Conservation (phyloP, 177 flowering plant species). For the Vitis hybrid region DNA sequence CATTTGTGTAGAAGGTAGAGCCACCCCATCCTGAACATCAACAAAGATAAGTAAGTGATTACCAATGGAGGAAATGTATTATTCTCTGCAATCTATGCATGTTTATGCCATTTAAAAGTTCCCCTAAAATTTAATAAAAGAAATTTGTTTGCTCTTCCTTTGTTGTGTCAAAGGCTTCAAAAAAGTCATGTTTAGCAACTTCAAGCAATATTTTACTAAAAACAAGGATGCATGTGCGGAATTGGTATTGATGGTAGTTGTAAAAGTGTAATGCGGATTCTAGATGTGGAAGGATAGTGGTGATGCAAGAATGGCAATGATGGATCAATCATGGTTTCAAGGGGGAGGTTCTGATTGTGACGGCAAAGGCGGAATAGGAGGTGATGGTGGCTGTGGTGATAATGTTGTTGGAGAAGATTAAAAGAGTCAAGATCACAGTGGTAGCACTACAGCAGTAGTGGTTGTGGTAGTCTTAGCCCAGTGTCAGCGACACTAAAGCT, state of each 20-base stretch:
- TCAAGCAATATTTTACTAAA: neutral
- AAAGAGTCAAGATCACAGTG: no score
- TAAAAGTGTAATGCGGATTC: neutral
- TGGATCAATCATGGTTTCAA: neutral
- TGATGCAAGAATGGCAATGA: neutral
- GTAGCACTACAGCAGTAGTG: neutral
- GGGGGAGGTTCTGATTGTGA: no score
- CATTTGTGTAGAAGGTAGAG: conserved; percentile 78
- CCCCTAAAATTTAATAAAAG: neutral
- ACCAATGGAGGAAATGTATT: neutral
- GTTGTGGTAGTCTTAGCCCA: neutral
- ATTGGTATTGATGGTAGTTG: neutral
- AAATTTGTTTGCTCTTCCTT: neutral
- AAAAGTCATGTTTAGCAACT: neutral
- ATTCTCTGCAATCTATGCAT: neutral
- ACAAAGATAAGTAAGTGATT: conserved; percentile 1
- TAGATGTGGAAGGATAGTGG: neutral
- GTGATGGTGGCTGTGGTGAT: no score
- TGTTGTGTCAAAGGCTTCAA: neutral
- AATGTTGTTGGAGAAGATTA: no score
- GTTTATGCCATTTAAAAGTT: neutral
- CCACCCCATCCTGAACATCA: conserved; percentile 84
- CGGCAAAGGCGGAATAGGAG: no score
- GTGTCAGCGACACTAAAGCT: neutral
- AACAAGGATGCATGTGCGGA: neutral